phyloP scores from a whole-genome alignment of 495 filamentous ascomycete species.

The Neohortaea acidophila region DNA sequence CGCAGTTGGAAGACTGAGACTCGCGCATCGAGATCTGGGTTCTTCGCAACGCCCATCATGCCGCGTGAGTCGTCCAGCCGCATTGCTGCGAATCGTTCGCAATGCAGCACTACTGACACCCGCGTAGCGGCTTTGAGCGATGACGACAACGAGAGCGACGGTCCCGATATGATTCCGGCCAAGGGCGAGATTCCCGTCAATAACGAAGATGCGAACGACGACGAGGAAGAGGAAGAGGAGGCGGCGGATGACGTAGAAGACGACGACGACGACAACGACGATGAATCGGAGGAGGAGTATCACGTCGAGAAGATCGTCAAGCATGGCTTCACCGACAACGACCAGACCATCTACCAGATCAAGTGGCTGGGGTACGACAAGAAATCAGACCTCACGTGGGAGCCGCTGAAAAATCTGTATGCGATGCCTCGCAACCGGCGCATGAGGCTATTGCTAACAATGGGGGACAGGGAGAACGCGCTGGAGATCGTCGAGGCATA shows the following conservation, averaged over 20 bases:
- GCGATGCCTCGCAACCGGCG: conserved; percentile 22
- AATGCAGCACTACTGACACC: conserved; percentile 8
- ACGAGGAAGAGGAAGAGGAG: conserved; percentile 26
- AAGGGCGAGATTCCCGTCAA: conserved; percentile 17
- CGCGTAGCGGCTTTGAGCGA: conserved; percentile 23
- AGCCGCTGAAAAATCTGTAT: conserved; percentile 42
- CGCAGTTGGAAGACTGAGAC: neutral
- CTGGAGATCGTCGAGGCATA: conserved; percentile 40
- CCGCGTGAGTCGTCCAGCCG: conserved; percentile 3
- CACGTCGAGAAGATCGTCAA: conserved; percentile 43
- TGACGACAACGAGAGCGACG: conserved; percentile 22
- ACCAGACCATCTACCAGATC: conserved; percentile 34
- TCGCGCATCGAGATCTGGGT: neutral
- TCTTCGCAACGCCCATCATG: neutral
- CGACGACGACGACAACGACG: conserved; percentile 31
- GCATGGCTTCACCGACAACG: conserved; percentile 34
- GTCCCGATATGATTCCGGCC: conserved; percentile 22
- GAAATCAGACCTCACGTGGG: conserved; percentile 41
- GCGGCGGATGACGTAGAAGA: conserved; percentile 26
- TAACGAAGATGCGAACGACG: too few species aligned
- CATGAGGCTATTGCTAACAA: neutral
- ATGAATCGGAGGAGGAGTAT: conserved; percentile 30
- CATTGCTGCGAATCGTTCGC: neutral
- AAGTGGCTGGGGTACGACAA: conserved; percentile 52
- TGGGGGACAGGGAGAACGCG: conserved; percentile 31